Conservation (phyloP, 192 early-diverging fungal species). For the Coemansia sp. region DNA sequence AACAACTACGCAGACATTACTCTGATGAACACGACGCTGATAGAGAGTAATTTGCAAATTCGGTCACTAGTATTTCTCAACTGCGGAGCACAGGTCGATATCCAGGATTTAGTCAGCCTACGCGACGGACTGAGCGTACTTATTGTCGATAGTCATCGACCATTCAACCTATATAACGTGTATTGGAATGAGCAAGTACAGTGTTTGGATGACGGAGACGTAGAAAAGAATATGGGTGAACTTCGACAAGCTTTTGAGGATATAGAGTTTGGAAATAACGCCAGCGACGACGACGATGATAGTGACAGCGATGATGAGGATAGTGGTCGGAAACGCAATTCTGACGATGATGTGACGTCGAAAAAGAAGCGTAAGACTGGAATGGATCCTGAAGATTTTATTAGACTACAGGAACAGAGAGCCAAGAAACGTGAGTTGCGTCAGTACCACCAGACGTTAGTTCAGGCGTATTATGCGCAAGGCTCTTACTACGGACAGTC, state of each 20-base stretch:
- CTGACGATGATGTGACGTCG: neutral
- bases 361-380: slow-evolving; percentile 21
- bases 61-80: slow-evolving; percentile 82
- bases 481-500: slow-evolving; percentile 79
- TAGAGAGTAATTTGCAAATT: slow-evolving; percentile 62
- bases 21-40: slow-evolving; percentile 57
- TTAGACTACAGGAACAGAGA: slow-evolving; percentile 46
- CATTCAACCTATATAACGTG: slow-evolving; percentile 82
- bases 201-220: slow-evolving; percentile 86
- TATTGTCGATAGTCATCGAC: slow-evolving; percentile 87
- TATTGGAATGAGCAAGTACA: slow-evolving; percentile 77
- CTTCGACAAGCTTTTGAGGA: slow-evolving; percentile 69
- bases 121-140: slow-evolving; percentile 67
- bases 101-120: slow-evolving; percentile 65
- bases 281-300: slow-evolving; percentile 20
- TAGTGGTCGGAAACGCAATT: neutral
- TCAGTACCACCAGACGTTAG: slow-evolving; percentile 42
- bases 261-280: slow-evolving; percentile 39
- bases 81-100: slow-evolving; percentile 81
- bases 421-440: slow-evolving; percentile 38
- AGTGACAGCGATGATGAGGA: slow-evolving; percentile 17
- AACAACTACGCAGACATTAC: slow-evolving; percentile 66
- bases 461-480: slow-evolving; percentile 82
- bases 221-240: slow-evolving; percentile 67
- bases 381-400: slow-evolving; percentile 55